Conservation (phyloP, 169 alveolate species). For the Plasmodium vivax region DNA sequence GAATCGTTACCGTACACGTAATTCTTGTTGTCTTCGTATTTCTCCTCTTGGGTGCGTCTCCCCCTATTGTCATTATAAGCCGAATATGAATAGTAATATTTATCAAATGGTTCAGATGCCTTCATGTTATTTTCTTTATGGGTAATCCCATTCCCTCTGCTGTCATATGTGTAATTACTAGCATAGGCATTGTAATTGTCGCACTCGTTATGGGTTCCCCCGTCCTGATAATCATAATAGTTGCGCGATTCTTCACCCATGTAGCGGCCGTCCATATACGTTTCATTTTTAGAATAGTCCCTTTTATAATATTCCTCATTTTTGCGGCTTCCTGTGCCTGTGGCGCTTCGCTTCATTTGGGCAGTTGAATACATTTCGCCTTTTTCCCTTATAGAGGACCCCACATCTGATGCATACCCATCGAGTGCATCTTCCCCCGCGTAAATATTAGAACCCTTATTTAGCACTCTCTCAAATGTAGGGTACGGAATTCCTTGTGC, state of each 20-base stretch:
- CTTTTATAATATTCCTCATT: conserved; percentile 1
- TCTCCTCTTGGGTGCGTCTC: not conserved
- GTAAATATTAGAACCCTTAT: not conserved
- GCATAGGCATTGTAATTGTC: not conserved
- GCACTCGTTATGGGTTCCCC: not conserved
- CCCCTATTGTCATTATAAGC: conserved; percentile 10
- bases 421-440: not conserved
- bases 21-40: conserved; percentile 27
- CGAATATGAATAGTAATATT: conserved; percentile 70
- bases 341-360: not conserved
- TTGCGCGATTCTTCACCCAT: not conserved
- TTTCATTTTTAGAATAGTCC: not conserved
- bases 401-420: not conserved
- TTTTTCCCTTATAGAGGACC: not conserved
- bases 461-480: not conserved
- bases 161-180: conserved; percentile 11
- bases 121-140: conserved; percentile 1
- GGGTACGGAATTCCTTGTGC: not conserved
- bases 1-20: conserved; percentile 40
- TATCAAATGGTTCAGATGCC: conserved; percentile 4
- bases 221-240: conserved; percentile 21
- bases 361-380: conserved; percentile 1
- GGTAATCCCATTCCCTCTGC: not conserved
- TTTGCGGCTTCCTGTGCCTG: not conserved
- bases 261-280: not conserved